phyloP scores from a whole-genome alignment of 495 filamentous ascomycete genomes.

The Cenococcum geophilum region DNA sequence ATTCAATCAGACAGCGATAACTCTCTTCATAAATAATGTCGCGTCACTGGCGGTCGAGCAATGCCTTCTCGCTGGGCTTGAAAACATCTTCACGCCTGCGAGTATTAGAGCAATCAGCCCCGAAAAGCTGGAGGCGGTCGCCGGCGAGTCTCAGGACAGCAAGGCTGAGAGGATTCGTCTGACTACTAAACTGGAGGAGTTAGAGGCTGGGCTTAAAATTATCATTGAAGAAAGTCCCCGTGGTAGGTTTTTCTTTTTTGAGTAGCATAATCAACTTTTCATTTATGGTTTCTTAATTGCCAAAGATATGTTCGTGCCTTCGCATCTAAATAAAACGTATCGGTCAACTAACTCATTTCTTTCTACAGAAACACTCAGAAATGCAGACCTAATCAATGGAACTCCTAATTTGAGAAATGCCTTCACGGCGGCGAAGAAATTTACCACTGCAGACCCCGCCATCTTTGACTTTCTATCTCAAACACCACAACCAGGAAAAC shows the following conservation, averaged over 20 bases:
- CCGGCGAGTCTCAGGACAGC: conserved; percentile 11
- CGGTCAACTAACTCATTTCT: too few species aligned
- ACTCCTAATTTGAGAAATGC: too few species aligned
- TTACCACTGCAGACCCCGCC: too few species aligned
- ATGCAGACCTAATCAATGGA: too few species aligned
- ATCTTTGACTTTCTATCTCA: too few species aligned
- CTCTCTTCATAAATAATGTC: conserved; percentile 57
- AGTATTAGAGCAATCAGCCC: conserved; percentile 5
- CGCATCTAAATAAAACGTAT: too few species aligned
- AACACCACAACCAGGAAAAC: too few species aligned
- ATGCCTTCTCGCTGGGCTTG: conserved; percentile 9
- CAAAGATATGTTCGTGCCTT: too few species aligned
- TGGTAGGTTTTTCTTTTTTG: conserved; percentile 2
- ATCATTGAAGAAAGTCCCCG: conserved; percentile 6
- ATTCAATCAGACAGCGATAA: conserved; percentile 55
- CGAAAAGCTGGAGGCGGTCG: conserved; percentile 11
- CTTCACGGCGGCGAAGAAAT: too few species aligned
- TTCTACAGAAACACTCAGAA: too few species aligned
- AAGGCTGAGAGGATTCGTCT: conserved; percentile 1
- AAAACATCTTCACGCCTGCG: conserved; percentile 42
- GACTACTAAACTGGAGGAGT: conserved; percentile 3
- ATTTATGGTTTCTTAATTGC: too few species aligned
- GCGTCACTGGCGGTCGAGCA: conserved; percentile 35
- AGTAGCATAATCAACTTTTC: not conserved
- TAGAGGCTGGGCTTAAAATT: conserved; percentile 5